phyloP scores from a whole-genome alignment of 1,284 basidiomycete species.

The Trametes sp. region DNA sequence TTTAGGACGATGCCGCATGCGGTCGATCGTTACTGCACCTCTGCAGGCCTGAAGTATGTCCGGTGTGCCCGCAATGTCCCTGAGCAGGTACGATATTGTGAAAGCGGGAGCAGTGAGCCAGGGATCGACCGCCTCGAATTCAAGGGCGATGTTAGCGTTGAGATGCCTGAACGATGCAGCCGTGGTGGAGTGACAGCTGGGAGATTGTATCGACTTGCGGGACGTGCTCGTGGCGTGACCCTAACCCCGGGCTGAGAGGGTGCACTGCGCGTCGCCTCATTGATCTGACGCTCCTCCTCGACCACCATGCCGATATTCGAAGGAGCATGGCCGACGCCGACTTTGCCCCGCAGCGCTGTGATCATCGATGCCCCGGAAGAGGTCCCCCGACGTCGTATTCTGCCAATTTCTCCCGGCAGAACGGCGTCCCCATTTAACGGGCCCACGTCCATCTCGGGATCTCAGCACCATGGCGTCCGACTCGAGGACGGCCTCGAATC shows the following conservation, averaged over 20 bases:
- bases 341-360: slow-evolving; percentile 10
- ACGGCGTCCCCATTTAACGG: neutral
- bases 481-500: slow-evolving; percentile 19
- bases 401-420: neutral
- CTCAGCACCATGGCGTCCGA: slow-evolving; percentile 12
- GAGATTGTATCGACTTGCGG: too few relatives aligned
- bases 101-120: too few relatives aligned
- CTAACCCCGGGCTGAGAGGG: slow-evolving; percentile 3
- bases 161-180: neutral
- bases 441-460: slow-evolving; percentile 6
- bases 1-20: neutral
- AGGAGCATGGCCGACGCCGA: slow-evolving; percentile 2
- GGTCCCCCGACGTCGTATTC: neutral
- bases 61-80: too few relatives aligned
- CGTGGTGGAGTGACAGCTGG: neutral
- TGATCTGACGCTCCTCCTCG: neutral
- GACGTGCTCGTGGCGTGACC: too few relatives aligned
- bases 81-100: too few relatives aligned
- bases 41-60: too few relatives aligned
- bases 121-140: too few relatives aligned
- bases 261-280: neutral
- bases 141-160: too few relatives aligned
- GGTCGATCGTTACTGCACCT: neutral
- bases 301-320: neutral
- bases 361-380: slow-evolving; percentile 6